Evolutionary conservation across 2,329 filamentous ascomycete species (phyloP).

Genomic region (Fusarium praegraminearum): DNA sequence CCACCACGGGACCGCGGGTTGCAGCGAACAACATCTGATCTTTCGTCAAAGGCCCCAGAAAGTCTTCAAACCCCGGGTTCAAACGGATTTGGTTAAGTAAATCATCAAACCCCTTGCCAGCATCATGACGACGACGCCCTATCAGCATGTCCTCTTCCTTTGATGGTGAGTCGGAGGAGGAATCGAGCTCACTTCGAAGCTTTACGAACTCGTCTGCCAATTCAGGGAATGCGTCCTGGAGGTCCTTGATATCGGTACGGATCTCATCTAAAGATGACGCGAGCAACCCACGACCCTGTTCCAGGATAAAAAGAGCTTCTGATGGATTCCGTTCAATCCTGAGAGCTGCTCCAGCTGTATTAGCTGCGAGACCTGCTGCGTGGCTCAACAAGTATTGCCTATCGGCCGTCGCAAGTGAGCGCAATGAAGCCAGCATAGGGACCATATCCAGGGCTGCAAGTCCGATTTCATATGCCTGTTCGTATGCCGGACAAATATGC

Average conservation of each 20-base stretch:
- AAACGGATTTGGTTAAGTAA: neutral
- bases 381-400: neutral
- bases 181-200: neutral
- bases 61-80: neutral
- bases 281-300: neutral
- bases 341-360: neutral
- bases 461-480: neutral
- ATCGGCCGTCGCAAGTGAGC: neutral
- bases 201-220: neutral
- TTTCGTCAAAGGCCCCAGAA: neutral
- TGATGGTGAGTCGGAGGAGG: accelerated
- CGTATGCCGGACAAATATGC: neutral
- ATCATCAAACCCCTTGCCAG: neutral
- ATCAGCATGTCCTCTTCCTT: neutral
- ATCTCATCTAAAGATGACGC: neutral
- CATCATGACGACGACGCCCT: accelerated
- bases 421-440: neutral
- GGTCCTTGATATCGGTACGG: neutral
- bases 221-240: neutral
- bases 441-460: neutral
- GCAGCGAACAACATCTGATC: neutral
- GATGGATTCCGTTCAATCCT: neutral
- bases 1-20: neutral
- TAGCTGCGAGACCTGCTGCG: neutral
- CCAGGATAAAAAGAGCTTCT: neutral